Conservation (phyloP, 148 eudicot genomes). For the Fagopyrum esculentum region DNA sequence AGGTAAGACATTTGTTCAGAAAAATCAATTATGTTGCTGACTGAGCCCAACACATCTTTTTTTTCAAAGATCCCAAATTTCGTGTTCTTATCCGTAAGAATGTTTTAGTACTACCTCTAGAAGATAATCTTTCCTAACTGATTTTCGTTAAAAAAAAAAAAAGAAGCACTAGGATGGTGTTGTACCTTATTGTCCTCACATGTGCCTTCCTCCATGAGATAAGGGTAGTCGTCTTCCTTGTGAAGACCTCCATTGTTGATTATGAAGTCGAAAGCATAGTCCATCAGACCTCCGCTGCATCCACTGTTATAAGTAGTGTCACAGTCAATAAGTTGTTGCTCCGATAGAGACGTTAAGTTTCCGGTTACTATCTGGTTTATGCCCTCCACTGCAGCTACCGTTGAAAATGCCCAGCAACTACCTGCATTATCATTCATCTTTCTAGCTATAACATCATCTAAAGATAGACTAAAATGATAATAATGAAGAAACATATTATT, state of each 20-base stretch:
- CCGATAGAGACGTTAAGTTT: slow-evolving; percentile 41
- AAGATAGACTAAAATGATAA: not conserved
- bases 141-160: too few relatives aligned
- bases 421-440: slow-evolving; percentile 23
- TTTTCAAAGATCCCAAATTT: too few relatives aligned
- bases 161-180: not conserved
- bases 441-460: not conserved
- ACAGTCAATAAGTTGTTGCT: slow-evolving; percentile 58
- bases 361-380: slow-evolving; percentile 59
- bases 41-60: too few relatives aligned
- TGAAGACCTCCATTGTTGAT: slow-evolving; percentile 41
- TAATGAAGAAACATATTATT: slow-evolving; percentile 22
- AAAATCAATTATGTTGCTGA: too few relatives aligned
- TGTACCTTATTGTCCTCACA: slow-evolving; percentile 40
- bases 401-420: slow-evolving; percentile 70
- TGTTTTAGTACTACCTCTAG: too few relatives aligned
- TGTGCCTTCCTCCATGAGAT: slow-evolving; percentile 42
- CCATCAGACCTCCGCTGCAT: slow-evolving; percentile 60
- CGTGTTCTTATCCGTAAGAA: too few relatives aligned
- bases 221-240: slow-evolving; percentile 58
- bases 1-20: too few relatives aligned
- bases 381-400: slow-evolving; percentile 58
- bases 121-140: too few relatives aligned
- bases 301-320: slow-evolving; percentile 39
- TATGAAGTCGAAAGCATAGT: slow-evolving; percentile 42